Evolutionary conservation across 1,284 basidiomycete species (phyloP).

Genomic region (Trametes sp.): DNA sequence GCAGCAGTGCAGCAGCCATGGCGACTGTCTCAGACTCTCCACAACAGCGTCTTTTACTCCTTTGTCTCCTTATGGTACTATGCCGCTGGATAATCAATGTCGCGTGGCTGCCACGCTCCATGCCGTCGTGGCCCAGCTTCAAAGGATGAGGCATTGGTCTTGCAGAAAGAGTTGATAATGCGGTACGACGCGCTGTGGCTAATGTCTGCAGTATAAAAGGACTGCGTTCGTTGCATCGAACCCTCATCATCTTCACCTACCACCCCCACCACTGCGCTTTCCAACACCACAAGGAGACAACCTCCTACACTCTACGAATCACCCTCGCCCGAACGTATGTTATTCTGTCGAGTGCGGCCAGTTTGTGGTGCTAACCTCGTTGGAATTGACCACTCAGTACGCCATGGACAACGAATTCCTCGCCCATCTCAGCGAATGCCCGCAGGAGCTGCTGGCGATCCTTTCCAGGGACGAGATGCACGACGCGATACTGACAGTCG

Average conservation of each 20-base stretch:
- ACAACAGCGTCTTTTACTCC: neutral
- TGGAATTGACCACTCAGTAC: neutral
- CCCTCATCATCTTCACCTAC: neutral
- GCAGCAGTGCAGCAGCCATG: slow-evolving; percentile 1
- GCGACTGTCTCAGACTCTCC: neutral
- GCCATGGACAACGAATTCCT: neutral
- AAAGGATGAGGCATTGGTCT: neutral
- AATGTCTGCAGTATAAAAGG: neutral
- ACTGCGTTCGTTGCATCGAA: neutral
- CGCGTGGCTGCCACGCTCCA: neutral
- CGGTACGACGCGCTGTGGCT: neutral
- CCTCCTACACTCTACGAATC: neutral
- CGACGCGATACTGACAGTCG: neutral
- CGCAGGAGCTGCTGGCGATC: neutral
- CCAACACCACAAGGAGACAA: neutral
- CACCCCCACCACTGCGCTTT: neutral
- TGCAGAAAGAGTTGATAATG: neutral
- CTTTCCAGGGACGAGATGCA: neutral
- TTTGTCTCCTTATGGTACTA: neutral
- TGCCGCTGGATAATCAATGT: neutral
- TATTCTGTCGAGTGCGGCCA: no score
- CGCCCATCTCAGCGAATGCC: neutral
- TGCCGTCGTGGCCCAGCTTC: neutral
- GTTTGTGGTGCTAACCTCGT: neutral
- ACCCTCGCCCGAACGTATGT: neutral